phyloP scores from a whole-genome alignment of 768 basidiomycete genomes.

The Neoboletus brunneissimus region DNA sequence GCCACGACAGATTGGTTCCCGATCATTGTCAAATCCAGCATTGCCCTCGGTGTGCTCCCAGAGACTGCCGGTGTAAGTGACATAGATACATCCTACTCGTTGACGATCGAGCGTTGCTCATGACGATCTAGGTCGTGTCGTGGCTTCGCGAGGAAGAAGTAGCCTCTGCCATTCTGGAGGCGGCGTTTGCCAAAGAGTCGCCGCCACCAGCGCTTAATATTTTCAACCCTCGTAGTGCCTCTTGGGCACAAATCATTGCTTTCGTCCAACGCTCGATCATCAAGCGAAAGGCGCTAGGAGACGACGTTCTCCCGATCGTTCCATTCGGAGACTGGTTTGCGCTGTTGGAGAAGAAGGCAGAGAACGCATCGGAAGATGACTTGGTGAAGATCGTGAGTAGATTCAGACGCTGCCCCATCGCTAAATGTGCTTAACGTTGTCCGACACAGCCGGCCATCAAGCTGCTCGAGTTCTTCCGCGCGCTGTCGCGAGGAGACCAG shows the following conservation, averaged over 20 bases:
- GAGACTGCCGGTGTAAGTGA: slow-evolving; percentile 34
- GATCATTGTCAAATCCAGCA: slow-evolving; percentile 37
- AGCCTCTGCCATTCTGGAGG: slow-evolving; percentile 33
- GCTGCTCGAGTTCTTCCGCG: slow-evolving; percentile 34
- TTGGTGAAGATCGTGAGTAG: slow-evolving; percentile 32
- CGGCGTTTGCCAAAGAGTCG: slow-evolving; percentile 17
- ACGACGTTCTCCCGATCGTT: slow-evolving; percentile 28
- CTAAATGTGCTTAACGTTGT: background rate
- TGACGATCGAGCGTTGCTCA: background rate
- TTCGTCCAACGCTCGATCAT: slow-evolving; percentile 21
- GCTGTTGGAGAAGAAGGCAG: slow-evolving; percentile 21
- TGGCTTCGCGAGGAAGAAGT: slow-evolving; percentile 45
- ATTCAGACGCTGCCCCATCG: background rate
- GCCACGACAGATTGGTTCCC: slow-evolving; percentile 47
- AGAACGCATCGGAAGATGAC: slow-evolving; percentile 24
- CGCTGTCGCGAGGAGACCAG: slow-evolving; percentile 19
- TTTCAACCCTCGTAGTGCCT: slow-evolving; percentile 36
- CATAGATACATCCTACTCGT: too few species aligned
- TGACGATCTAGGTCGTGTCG: slow-evolving; percentile 31
- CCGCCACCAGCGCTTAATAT: slow-evolving; percentile 34
- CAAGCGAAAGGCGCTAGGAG: slow-evolving; percentile 1
- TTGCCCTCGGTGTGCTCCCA: slow-evolving; percentile 29
- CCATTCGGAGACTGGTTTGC: slow-evolving; percentile 37
- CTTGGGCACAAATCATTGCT: slow-evolving; percentile 33
- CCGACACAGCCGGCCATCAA: slow-evolving; percentile 34